Conservation (phyloP, 768 basidiomycete genomes). For the Roridomyces roridus region DNA sequence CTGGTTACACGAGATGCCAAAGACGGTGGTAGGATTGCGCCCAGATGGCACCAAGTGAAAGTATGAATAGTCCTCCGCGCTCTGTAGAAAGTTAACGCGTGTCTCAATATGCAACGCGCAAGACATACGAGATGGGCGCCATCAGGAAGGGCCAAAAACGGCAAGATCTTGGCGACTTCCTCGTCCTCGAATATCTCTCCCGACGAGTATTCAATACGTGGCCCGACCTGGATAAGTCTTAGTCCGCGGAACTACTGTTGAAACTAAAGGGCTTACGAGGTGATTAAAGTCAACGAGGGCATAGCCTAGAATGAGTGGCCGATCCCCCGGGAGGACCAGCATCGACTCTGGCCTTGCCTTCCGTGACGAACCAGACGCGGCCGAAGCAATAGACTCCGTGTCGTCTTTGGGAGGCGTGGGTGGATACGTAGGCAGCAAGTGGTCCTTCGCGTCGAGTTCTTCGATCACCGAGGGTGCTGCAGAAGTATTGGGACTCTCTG, state of each 20-base stretch:
- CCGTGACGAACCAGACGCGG: slow-evolving; percentile 65
- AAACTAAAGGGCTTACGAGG: slow-evolving; percentile 58
- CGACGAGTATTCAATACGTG: slow-evolving; percentile 84
- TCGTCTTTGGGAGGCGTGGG: slow-evolving; percentile 55
- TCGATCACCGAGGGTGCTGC: slow-evolving; percentile 54
- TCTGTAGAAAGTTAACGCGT: slow-evolving; percentile 46
- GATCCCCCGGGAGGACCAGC: slow-evolving; percentile 63
- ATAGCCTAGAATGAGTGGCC: slow-evolving; percentile 79
- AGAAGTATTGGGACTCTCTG: slow-evolving; percentile 59
- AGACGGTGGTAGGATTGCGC: slow-evolving; percentile 79
- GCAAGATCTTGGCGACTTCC: slow-evolving; percentile 83
- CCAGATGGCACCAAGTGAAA: slow-evolving; percentile 87
- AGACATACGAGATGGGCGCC: slow-evolving; percentile 89
- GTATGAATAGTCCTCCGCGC: slow-evolving; percentile 94
- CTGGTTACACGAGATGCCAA: slow-evolving; percentile 98
- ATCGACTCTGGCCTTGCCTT: slow-evolving; percentile 85
- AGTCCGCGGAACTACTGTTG: slow-evolving; percentile 18
- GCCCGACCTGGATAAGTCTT: slow-evolving; percentile 75
- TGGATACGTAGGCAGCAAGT: slow-evolving; percentile 60
- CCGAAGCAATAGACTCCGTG: slow-evolving; percentile 65
- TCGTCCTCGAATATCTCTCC: slow-evolving; percentile 86
- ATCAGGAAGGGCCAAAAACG: slow-evolving; percentile 96
- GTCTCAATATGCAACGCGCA: slow-evolving; percentile 6
- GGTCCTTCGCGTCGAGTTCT: slow-evolving; percentile 38
- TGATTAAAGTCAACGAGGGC: slow-evolving; percentile 97